Evolutionary conservation across 2,329 filamentous ascomycete genomes (phyloP).

Genomic region (Sclerotinia minor): DNA sequence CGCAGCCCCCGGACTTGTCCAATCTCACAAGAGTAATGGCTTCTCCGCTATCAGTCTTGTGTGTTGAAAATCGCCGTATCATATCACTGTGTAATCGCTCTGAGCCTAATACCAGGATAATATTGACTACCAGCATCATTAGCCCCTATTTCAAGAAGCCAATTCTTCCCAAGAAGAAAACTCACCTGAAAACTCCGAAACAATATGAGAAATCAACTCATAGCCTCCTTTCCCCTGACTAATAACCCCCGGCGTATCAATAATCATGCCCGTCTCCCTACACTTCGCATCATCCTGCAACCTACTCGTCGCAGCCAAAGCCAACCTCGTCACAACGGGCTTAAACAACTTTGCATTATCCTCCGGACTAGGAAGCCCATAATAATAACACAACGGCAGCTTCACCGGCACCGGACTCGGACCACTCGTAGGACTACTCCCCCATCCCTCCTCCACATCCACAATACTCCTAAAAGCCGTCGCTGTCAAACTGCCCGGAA

Average conservation of each 20-base stretch:
- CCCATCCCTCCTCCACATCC: conserved; percentile 87
- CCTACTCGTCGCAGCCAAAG: conserved; percentile 73
- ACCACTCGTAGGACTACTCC: conserved; percentile 85
- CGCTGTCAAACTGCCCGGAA: conserved; percentile 81
- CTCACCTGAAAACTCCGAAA: conserved; percentile 64
- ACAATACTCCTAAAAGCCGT: conserved; percentile 85
- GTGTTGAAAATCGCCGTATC: conserved; percentile 62
- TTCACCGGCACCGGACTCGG: conserved; percentile 88
- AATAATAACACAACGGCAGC: conserved; percentile 87
- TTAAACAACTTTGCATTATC: conserved; percentile 73
- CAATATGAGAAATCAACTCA: conserved; percentile 79
- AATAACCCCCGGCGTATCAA: conserved; percentile 76
- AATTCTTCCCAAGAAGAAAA: neutral
- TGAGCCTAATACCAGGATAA: conserved; percentile 80
- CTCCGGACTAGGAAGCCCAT: conserved; percentile 71
- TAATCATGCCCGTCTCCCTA: conserved; percentile 73
- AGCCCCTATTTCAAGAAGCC: neutral
- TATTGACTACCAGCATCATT: conserved; percentile 57
- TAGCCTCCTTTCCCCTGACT: conserved; percentile 66
- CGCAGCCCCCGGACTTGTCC: conserved; percentile 82
- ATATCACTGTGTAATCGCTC: conserved; percentile 75
- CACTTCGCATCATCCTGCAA: conserved; percentile 73
- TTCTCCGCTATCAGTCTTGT: conserved; percentile 61
- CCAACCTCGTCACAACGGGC: conserved; percentile 72
- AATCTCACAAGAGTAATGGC: conserved; percentile 73